Evolutionary conservation across 768 basidiomycete genomes (phyloP).

Genomic region (Suillus placidus): DNA sequence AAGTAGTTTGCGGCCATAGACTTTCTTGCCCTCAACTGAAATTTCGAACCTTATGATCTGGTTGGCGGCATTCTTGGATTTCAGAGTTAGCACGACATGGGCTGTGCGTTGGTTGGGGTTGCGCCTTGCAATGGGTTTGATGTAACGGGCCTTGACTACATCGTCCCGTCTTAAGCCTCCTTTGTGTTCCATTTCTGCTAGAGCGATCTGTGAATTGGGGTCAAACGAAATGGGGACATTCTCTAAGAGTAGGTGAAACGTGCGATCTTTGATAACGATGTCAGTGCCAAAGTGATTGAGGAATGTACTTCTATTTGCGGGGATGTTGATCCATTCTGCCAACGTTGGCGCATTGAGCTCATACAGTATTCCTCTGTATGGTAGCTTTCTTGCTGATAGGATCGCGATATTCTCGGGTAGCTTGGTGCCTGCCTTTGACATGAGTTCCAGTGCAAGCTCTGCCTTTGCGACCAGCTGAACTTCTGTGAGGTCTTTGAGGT

Average conservation of each 20-base stretch:
- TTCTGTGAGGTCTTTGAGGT: neutral
- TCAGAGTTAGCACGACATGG: conserved; percentile 28
- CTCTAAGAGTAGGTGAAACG: conserved; percentile 18
- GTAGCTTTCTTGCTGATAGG: neutral
- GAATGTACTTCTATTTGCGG: conserved; percentile 11
- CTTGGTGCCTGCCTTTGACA: too few relatives aligned
- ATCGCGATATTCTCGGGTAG: neutral
- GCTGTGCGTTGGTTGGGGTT: conserved; percentile 22
- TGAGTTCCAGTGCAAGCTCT: too few relatives aligned
- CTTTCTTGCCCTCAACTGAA: conserved; percentile 17
- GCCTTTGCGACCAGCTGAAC: neutral
- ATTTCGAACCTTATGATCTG: conserved; percentile 21
- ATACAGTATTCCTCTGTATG: conserved; percentile 18
- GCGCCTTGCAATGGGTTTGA: conserved; percentile 25
- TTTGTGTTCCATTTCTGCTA: conserved; percentile 18
- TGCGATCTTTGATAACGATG: conserved; percentile 9
- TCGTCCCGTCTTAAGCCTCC: conserved; percentile 9
- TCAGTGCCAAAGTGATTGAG: neutral
- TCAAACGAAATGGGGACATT: conserved; percentile 26
- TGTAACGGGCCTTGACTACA: conserved; percentile 24
- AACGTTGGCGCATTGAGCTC: conserved; percentile 17
- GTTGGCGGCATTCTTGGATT: conserved; percentile 24
- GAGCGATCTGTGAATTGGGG: neutral
- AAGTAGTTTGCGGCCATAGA: conserved; percentile 15
- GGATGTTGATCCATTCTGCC: conserved; percentile 20